A percentile compares a stretch with the other conserved stretches of the same genome.
These are phyloP conservation scores for Tulasnella sp. DNA, from an alignment of 768 basidiomycete species.

Conservation along the genomic window DNA sequence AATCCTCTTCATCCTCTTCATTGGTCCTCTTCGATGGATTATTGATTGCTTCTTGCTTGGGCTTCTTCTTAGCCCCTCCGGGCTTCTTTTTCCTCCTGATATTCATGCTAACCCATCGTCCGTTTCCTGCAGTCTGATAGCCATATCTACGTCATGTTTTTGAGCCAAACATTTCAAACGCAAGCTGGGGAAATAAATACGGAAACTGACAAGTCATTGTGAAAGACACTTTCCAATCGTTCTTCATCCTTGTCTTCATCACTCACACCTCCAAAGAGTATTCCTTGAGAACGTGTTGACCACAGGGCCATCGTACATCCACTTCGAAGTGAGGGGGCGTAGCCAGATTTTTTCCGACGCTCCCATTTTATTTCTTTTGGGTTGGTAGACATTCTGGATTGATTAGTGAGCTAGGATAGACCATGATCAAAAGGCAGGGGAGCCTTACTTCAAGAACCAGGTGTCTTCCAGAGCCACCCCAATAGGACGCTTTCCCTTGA, in stretches of 20 bases:
- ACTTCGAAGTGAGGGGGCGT: constrained; percentile 55
- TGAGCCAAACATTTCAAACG: background rate
- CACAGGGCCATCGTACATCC: constrained; percentile 85
- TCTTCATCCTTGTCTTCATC: constrained; percentile 83
- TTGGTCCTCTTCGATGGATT: background rate
- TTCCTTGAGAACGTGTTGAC: constrained; percentile 49
- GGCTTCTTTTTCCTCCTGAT: constrained; percentile 39
- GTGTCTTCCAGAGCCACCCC: constrained; percentile 86
- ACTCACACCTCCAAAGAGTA: constrained; percentile 79
- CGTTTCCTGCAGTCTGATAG: constrained; percentile 61
- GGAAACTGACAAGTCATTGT: constrained; percentile 62
- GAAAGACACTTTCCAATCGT: constrained; percentile 68
- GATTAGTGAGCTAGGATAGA: constrained; percentile 2
- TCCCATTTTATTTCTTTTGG: constrained; percentile 68
- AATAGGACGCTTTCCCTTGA: constrained; percentile 69
- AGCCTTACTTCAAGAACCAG: constrained; percentile 61
- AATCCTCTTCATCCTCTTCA: constrained; percentile 16
- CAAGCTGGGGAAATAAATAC: too few species aligned
- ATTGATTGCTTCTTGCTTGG: constrained; percentile 16
- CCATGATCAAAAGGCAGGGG: background rate
- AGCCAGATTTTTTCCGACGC: constrained; percentile 60
- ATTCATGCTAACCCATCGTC: constrained; percentile 66
- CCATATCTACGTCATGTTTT: constrained; percentile 43
- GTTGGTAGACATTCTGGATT: constrained; percentile 31
- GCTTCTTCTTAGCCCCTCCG: constrained; percentile 30